phyloP scores from a whole-genome alignment of 495 filamentous ascomycete genomes.

The Penicillium coffeae region DNA sequence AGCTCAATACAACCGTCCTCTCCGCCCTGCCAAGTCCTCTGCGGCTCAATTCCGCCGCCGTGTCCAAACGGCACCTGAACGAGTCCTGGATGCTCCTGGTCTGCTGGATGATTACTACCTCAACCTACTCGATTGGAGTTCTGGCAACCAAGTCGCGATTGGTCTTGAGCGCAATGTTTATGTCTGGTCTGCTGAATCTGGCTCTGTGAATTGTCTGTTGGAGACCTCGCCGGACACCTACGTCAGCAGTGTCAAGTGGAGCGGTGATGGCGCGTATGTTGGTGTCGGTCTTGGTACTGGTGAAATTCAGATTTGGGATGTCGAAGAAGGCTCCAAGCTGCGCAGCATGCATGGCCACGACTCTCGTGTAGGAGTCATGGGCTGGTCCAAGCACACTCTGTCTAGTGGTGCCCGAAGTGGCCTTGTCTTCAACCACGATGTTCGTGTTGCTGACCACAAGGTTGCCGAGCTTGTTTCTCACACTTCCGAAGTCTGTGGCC shows the following conservation, averaged over 20 bases:
- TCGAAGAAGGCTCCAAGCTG: slow-evolving; percentile 89
- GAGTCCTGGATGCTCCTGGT: slow-evolving; percentile 94
- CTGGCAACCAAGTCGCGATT: slow-evolving; percentile 95
- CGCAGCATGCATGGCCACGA: slow-evolving; percentile 98
- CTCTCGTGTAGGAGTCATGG: slow-evolving; percentile 93
- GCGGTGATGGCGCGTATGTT: slow-evolving; percentile 93
- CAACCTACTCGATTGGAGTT: slow-evolving; percentile 97
- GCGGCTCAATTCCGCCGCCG: slow-evolving; percentile 84
- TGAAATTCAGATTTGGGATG: slow-evolving; percentile 99
- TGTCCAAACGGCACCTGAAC: slow-evolving; percentile 90
- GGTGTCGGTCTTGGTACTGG: slow-evolving; percentile 91
- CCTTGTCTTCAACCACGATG: slow-evolving; percentile 98
- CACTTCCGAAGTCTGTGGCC: slow-evolving; percentile 94
- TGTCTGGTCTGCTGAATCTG: slow-evolving; percentile 97
- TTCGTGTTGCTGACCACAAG: slow-evolving; percentile 97
- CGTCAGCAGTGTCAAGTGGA: slow-evolving; percentile 98
- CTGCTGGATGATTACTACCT: slow-evolving; percentile 98
- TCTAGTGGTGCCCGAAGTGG: slow-evolving; percentile 93
- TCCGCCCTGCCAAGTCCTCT: slow-evolving; percentile 68
- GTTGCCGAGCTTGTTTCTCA: slow-evolving; percentile 93
- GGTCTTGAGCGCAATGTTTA: slow-evolving; percentile 96
- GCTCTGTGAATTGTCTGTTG: slow-evolving; percentile 78
- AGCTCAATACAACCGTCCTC: slow-evolving; percentile 94
- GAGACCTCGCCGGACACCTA: slow-evolving; percentile 89
- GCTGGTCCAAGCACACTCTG: slow-evolving; percentile 96